Evolutionary conservation across 495 filamentous ascomycete species (phyloP).

Genomic region (Penicillium flavigenum): DNA sequence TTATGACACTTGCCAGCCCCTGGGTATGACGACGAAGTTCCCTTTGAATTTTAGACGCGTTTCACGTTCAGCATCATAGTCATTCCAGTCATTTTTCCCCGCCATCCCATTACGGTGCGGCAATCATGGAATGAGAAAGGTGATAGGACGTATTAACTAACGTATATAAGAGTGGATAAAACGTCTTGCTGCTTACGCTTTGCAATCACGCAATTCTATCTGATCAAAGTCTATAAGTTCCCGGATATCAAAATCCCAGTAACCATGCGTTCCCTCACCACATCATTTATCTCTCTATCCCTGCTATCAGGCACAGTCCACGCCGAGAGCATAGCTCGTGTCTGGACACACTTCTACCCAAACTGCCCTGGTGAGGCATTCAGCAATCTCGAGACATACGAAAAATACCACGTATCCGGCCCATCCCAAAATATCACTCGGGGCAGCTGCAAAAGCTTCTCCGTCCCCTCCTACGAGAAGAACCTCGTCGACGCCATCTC

Average conservation of each 20-base stretch:
- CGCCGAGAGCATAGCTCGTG: conserved; percentile 29
- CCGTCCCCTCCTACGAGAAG: conserved; percentile 31
- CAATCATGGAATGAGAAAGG: conserved; percentile 11
- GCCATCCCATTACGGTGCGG: conserved; percentile 24
- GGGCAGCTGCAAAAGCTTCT: conserved; percentile 33
- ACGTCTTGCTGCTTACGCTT: neutral
- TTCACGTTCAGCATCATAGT: conserved; percentile 18
- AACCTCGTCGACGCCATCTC: conserved; percentile 33
- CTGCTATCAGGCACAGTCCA: conserved; percentile 28
- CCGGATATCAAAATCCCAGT: neutral
- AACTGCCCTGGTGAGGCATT: conserved; percentile 32
- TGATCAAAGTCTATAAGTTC: neutral
- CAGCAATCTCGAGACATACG: conserved; percentile 27
- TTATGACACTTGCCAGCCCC: conserved; percentile 23
- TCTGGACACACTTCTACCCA: conserved; percentile 43
- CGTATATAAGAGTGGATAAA: conserved; percentile 18
- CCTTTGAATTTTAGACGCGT: conserved; percentile 12
- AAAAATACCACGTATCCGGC: conserved; percentile 30
- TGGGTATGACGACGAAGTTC: conserved; percentile 23
- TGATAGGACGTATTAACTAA: neutral
- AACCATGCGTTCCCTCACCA: conserved; percentile 25
- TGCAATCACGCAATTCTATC: neutral
- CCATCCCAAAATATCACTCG: conserved; percentile 28
- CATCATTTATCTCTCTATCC: conserved; percentile 19
- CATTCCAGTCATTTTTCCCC: conserved; percentile 27